These are phyloP conservation scores for Dothideomycetidae sp. DNA, from an alignment of 2,329 filamentous ascomycete species.

Conservation along the genomic window DNA sequence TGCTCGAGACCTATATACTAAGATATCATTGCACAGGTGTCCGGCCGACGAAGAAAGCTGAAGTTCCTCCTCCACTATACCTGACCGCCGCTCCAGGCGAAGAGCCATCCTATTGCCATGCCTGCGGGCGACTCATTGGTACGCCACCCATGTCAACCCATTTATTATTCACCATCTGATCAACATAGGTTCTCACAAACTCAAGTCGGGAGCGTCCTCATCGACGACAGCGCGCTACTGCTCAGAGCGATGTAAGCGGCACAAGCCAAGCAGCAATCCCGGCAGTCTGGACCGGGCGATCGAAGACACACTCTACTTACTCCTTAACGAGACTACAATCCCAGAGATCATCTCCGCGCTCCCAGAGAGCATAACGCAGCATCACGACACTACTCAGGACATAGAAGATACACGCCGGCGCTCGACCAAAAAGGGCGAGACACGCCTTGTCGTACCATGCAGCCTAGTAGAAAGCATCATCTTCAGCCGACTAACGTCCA, in stretches of 20 bases:
- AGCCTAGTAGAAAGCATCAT: constrained; percentile 37
- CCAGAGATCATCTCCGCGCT: not conserved
- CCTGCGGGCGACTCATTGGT: constrained; percentile 43
- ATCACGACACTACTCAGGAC: not conserved
- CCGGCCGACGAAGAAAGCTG: constrained; percentile 27
- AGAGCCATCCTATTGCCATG: constrained; percentile 40
- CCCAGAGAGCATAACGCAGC: not conserved
- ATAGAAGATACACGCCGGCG: constrained; percentile 5
- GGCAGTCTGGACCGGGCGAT: constrained; percentile 34
- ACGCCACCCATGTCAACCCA: constrained; percentile 13
- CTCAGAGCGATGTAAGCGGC: constrained; percentile 39
- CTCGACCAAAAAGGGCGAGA: constrained; percentile 30
- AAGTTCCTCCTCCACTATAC: constrained; percentile 41
- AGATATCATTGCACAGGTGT: constrained; percentile 23
- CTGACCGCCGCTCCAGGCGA: constrained; percentile 31
- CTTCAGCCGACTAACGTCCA: constrained; percentile 25
- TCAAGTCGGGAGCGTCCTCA: constrained; percentile 19
- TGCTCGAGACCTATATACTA: not conserved
- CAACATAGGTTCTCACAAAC: constrained; percentile 15
- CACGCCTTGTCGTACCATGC: constrained; percentile 36
- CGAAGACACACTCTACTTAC: constrained; percentile 34
- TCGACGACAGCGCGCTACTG: constrained; percentile 39
- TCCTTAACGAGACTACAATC: constrained; percentile 24
- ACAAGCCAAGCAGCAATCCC: constrained; percentile 33
- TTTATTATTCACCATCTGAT: not conserved